Evolutionary conservation across 176 grass and related monocot species (phyloP).

Genomic region (Oryza glumipatula): DNA sequence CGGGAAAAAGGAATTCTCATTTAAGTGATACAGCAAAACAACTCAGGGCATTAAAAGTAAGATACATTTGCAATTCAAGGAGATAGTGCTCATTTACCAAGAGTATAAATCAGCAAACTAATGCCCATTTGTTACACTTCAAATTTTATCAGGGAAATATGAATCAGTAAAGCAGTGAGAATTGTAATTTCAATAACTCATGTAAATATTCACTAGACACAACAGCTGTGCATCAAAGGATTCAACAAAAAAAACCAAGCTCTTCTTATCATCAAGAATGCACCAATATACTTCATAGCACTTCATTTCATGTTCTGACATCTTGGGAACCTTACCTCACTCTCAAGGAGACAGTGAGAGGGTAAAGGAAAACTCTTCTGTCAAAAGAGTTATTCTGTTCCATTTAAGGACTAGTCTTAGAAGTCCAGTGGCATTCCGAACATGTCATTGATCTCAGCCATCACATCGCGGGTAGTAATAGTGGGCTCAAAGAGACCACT

Average conservation of each 20-base stretch:
- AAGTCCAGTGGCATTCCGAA: conserved; percentile 86
- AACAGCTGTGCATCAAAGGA: not conserved
- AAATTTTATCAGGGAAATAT: not conserved
- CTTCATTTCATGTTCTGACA: conserved; percentile 1
- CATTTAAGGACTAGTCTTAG: conserved; percentile 33
- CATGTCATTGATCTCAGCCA: conserved; percentile 91
- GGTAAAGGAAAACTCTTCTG: not conserved
- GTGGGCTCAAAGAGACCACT: conserved; percentile 89
- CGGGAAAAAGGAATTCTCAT: too few relatives aligned
- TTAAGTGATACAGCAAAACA: too few relatives aligned
- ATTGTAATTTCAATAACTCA: not conserved
- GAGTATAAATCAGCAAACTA: not conserved
- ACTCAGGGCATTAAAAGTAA: too few relatives aligned
- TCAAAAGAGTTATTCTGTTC: conserved; percentile 17
- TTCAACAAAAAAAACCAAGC: conserved; percentile 14
- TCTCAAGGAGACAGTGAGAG: conserved; percentile 7
- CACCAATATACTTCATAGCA: conserved; percentile 2
- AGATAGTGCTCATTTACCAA: not conserved
- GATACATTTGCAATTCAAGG: too few relatives aligned
- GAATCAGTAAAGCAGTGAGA: not conserved
- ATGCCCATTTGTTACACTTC: not conserved
- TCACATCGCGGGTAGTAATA: conserved; percentile 72
- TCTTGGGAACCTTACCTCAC: not conserved
- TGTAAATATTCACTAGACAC: not conserved
- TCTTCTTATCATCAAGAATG: not conserved